Evolutionary conservation across 2,329 filamentous ascomycete genomes (phyloP), one percentile per base, ranked within the genome.

Genomic region (Alternaria arbusti): DNA sequence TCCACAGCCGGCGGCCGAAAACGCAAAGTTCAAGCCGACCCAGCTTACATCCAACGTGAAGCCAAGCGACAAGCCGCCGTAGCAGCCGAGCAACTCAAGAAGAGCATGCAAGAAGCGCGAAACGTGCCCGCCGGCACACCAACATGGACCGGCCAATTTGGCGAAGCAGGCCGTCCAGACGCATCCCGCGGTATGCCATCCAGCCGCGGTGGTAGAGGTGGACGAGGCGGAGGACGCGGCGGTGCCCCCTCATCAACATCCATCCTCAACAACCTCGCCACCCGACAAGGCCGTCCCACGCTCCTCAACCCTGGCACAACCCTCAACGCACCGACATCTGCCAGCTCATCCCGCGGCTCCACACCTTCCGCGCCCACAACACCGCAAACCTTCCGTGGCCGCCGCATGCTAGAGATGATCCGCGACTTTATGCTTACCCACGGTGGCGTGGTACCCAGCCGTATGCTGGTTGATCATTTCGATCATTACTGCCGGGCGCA

Each of bases 131-230:
- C 93, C 30, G 95, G 95, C 8, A 93, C 92, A 0, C 92, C 96
- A 9, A 97, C 95, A 1, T 98, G 95, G 95, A 98, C 95, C 0
- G 95, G 96, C 2, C 88, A 91, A 70, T 89, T 91, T 50, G 95
- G 95, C 10, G 87, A 90, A 54, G 89, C 89, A 5, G 95, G 94
- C 1, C 86, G 91, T 36, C 86, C 88, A 25, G 84, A 82, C 79
- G 62, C 50, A 28, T 47, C 66, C 25, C 66, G 58, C 25, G 56
- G 64, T 36, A 61, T 83, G 77, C 62, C 73, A 54, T 60, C 85
- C 83, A 60, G 74, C 4, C 81, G 79, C 23, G 84, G 84, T 51
- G 82, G 82, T 8, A 60, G 75, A n/a, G 74, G 79, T 15, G 71
- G 75, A 6, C 68, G 76, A 28, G 68, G 70, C 9, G 63, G 52